These are phyloP conservation scores for Plectranthus barbatus DNA, from an alignment of 257 asterid genomes.

Conservation along the genomic window DNA sequence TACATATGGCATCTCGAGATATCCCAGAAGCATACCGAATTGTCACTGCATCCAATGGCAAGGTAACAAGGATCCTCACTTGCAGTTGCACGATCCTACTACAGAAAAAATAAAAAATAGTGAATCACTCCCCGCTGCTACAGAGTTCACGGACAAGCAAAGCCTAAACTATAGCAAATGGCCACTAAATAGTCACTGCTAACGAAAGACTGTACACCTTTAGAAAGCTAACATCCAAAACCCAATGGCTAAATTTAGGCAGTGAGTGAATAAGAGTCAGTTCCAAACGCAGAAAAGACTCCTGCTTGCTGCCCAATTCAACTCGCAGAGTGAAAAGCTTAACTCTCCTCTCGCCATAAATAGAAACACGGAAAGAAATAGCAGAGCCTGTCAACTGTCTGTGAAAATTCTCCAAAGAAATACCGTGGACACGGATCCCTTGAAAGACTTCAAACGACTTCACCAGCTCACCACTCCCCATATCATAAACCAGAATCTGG, in stretches of 20 bases:
- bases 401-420: constrained; percentile 34
- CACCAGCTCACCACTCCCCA: constrained; percentile 33
- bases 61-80: constrained; percentile 30
- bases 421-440: constrained; percentile 93
- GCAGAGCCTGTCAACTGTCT: constrained; percentile 12
- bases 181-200: neutral
- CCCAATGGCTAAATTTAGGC: constrained; percentile 76
- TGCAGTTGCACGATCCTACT: constrained; percentile 36
- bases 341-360: constrained; percentile 87
- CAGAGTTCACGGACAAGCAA: neutral
- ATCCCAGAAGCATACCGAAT: constrained; percentile 74
- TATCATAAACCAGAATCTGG: constrained; percentile 58
- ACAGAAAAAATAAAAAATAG: constrained; percentile 7
- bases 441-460: constrained; percentile 65
- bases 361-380: constrained; percentile 35
- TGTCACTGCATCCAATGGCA: constrained; percentile 84
- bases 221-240: constrained; percentile 72
- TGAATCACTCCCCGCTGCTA: neutral
- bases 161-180: neutral
- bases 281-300: constrained; percentile 13
- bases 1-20: constrained; percentile 28
- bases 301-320: constrained; percentile 7
- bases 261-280: constrained; percentile 43
- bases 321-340: constrained; percentile 52
- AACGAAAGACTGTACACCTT: constrained; percentile 31